These are phyloP conservation scores for Solanum hybrid DNA, from an alignment of 305 asterid genomes.

Conservation along the genomic window DNA sequence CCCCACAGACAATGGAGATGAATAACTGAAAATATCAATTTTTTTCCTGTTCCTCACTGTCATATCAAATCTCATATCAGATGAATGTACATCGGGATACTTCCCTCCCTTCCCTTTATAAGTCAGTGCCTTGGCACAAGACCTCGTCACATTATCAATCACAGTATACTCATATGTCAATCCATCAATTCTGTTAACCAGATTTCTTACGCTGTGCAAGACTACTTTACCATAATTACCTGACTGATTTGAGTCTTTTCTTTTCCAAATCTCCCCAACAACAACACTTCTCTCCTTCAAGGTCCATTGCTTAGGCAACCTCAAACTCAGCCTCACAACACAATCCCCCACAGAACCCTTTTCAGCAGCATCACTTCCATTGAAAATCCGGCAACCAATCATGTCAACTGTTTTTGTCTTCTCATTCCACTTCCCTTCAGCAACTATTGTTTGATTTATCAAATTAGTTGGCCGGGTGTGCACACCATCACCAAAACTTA, in stretches of 20 bases:
- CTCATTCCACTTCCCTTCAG: conserved; percentile 77
- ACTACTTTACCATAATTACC: conserved; percentile 54
- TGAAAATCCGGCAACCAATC: conserved; percentile 68
- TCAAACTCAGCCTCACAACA: conserved; percentile 57
- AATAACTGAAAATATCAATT: conserved; percentile 43
- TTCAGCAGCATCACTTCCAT: conserved; percentile 31
- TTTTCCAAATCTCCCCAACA: conserved; percentile 86
- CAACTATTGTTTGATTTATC: conserved; percentile 51
- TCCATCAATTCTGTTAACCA: conserved; percentile 15
- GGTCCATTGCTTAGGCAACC: conserved; percentile 61
- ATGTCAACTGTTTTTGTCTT: conserved; percentile 58
- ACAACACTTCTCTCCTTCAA: conserved; percentile 56
- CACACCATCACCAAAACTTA: conserved; percentile 33
- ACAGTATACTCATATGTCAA: conserved; percentile 58
- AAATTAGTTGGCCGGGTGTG: conserved; percentile 23
- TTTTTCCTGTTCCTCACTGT: conserved; percentile 35
- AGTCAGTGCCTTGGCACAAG: conserved; percentile 40
- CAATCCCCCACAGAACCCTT: conserved; percentile 57
- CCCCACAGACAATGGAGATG: conserved; percentile 60
- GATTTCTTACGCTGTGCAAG: conserved; percentile 30
- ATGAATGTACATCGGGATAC: conserved; percentile 52
- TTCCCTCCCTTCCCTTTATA: conserved; percentile 33
- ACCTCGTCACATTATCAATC: conserved; percentile 40
- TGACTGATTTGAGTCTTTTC: conserved; percentile 38
- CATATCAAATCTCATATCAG: conserved; percentile 73